phyloP scores from a whole-genome alignment of 352 stramenopile genomes.

The Phytophthora europaea region DNA sequence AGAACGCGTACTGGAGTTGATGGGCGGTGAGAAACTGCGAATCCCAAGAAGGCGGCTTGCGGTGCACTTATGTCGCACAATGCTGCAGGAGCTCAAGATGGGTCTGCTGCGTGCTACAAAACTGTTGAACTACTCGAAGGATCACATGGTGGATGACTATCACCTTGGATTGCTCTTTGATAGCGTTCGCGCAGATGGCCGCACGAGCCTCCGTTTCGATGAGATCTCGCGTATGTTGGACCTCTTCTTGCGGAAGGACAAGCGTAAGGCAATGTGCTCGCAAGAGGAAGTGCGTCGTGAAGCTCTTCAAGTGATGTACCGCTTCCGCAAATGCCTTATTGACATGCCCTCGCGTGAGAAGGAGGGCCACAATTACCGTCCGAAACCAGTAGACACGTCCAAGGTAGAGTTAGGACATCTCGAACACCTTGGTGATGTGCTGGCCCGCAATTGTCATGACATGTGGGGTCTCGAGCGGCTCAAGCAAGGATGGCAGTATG shows the following conservation, averaged over 20 bases:
- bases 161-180: slow-evolving; percentile 84
- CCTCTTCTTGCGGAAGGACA: slow-evolving; percentile 85
- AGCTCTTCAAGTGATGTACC: slow-evolving; percentile 89
- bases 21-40: slow-evolving; percentile 86
- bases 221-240: slow-evolving; percentile 90
- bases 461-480: slow-evolving; percentile 89
- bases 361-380: slow-evolving; percentile 88
- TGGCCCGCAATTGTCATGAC: slow-evolving; percentile 89
- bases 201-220: slow-evolving; percentile 82
- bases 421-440: slow-evolving; percentile 77
- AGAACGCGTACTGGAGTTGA: slow-evolving; percentile 78
- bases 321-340: slow-evolving; percentile 89
- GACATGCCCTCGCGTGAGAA: slow-evolving; percentile 92
- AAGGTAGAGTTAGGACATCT: slow-evolving; percentile 78
- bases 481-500: slow-evolving; percentile 88
- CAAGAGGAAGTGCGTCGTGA: slow-evolving; percentile 82
- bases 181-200: slow-evolving; percentile 76
- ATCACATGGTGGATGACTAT: slow-evolving; percentile 87
- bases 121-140: slow-evolving; percentile 84
- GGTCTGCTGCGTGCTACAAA: slow-evolving; percentile 82
- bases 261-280: slow-evolving; percentile 69
- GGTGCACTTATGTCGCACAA: slow-evolving; percentile 73
- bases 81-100: slow-evolving; percentile 81
- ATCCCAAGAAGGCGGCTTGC: slow-evolving; percentile 83
- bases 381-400: slow-evolving; percentile 87